These are phyloP conservation scores for Bretziella fagacearum DNA, from an alignment of 2,329 filamentous ascomycete genomes.

Conservation along the genomic window DNA sequence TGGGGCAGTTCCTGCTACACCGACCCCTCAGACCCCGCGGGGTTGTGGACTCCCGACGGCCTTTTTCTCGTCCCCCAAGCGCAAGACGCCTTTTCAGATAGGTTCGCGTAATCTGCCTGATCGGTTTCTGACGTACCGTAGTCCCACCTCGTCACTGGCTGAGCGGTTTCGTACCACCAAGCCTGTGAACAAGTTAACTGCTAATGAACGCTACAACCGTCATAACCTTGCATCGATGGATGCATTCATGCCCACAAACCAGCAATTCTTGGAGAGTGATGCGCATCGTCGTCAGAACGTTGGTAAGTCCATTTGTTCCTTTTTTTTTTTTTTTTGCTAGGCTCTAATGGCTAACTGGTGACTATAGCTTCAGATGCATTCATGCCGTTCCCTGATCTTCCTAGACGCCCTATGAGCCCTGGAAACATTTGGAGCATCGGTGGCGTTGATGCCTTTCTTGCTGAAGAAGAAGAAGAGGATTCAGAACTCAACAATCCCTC, in stretches of 20 bases:
- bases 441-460: constrained; percentile 25
- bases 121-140: constrained; percentile 12
- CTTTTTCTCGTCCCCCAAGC: constrained; percentile 4
- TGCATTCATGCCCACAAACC: constrained; percentile 9
- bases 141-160: background rate
- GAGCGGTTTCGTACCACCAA: constrained; percentile 8
- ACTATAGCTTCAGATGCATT: background rate
- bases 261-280: constrained; percentile 6
- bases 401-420: background rate
- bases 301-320: constrained; percentile 5
- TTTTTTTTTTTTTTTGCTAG: no score
- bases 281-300: constrained; percentile 5
- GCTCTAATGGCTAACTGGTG: background rate
- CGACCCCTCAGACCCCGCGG: background rate
- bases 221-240: constrained; percentile 8
- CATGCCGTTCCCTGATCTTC: background rate
- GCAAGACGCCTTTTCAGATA: background rate
- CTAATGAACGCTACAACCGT: constrained; percentile 4
- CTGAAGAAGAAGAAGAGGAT: constrained; percentile 46
- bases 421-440: constrained; percentile 13
- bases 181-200: background rate
- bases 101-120: constrained; percentile 5
- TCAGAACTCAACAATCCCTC: constrained; percentile 19
- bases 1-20: background rate
- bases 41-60: background rate